Evolutionary conservation across 2,329 filamentous ascomycete species (phyloP).

Genomic region (Beauveria australis): DNA sequence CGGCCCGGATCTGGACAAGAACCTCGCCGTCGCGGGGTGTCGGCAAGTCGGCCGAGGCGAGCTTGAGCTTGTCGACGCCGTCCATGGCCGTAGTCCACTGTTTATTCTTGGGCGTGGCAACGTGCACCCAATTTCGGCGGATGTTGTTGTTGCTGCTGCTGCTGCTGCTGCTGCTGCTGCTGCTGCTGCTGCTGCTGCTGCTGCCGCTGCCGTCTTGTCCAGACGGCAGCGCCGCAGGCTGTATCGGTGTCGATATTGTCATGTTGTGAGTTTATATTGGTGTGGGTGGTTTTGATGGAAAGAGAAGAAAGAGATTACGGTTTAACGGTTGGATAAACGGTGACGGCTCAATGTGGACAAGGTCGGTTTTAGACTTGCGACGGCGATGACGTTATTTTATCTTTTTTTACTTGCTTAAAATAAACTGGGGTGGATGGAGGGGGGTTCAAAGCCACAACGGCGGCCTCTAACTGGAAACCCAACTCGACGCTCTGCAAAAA

Average conservation of each 20-base stretch:
- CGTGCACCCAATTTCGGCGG: slow-evolving; percentile 12
- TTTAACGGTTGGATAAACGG: no score
- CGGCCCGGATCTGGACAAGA: slow-evolving; percentile 37
- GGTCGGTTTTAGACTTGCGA: neutral
- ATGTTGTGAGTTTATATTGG: neutral
- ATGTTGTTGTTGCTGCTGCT: neutral
- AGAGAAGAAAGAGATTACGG: neutral
- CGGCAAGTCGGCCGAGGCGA: slow-evolving; percentile 37
- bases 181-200: neutral
- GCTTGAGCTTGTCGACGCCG: slow-evolving; percentile 45
- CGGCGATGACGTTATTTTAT: neutral
- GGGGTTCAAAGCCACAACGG: neutral
- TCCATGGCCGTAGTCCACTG: slow-evolving; percentile 50
- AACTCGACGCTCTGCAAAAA: neutral
- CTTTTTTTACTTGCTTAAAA: neutral
- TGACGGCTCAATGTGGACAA: neutral
- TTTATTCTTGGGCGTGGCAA: slow-evolving; percentile 23
- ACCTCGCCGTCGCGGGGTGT: slow-evolving; percentile 42
- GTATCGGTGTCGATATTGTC: neutral
- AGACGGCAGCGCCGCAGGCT: neutral
- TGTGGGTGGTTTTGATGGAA: no score
- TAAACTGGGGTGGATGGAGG: neutral
- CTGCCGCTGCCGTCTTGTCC: no score
- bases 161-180: neutral
- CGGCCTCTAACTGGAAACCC: neutral